phyloP scores from a whole-genome alignment of 2,329 filamentous ascomycete species.

The Fonsecaea multimorphosa region DNA sequence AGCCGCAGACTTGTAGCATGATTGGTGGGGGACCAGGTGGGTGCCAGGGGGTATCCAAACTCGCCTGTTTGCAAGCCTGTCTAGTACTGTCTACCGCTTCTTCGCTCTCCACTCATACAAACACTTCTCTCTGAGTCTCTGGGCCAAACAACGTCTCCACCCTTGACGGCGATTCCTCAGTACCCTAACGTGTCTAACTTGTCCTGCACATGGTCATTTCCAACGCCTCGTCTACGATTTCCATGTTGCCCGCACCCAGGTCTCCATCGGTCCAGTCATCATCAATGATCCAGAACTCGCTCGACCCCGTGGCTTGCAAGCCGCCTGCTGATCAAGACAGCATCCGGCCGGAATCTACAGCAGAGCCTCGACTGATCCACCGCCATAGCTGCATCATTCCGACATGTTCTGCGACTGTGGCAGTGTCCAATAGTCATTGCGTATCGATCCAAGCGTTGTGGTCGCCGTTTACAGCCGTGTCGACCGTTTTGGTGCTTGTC shows the following conservation, averaged over 20 bases:
- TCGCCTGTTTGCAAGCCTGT: conserved; percentile 11
- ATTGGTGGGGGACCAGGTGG: too few relatives aligned
- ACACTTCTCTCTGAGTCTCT: neutral
- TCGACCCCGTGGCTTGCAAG: conserved; percentile 33
- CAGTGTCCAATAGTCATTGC: conserved; percentile 32
- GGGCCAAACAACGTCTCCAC: conserved; percentile 9
- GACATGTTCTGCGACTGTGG: conserved; percentile 22
- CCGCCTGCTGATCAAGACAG: conserved; percentile 32
- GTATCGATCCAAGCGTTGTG: conserved; percentile 30
- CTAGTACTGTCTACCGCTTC: neutral
- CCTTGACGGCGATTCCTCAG: neutral
- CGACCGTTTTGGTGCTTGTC: conserved; percentile 16
- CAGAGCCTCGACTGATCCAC: conserved; percentile 38
- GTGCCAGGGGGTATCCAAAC: neutral
- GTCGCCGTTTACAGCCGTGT: conserved; percentile 32
- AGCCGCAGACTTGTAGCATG: neutral
- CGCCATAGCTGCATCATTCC: conserved; percentile 29
- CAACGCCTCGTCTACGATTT: conserved; percentile 24
- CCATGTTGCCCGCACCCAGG: conserved; percentile 15
- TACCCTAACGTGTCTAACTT: conserved; percentile 2
- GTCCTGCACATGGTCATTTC: conserved; percentile 19
- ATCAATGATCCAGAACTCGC: conserved; percentile 9
- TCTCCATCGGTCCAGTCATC: conserved; percentile 9
- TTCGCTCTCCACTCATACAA: conserved; percentile 15
- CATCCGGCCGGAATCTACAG: conserved; percentile 15